Base-by-base conservation (phyloP, 768 basidiomycete genomes). In the Suillus discolor region DNA sequence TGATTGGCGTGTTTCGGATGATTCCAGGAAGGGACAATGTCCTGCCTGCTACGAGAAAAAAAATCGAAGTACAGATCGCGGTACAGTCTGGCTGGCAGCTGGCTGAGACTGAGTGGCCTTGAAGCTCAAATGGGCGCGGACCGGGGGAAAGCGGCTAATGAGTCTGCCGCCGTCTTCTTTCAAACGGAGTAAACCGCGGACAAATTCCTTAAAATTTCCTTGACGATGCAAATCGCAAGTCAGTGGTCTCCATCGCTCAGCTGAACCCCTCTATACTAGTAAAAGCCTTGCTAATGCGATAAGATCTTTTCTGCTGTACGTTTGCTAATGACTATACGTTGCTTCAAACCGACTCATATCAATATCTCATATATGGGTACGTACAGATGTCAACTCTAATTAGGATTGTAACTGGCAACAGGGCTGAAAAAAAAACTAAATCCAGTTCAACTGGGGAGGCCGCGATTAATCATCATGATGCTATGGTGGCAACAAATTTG, bases 101-200 rank as follows among this genome's bases (percentile, higher is more conserved):
- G 18, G 15, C 6, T 49, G 23, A 53, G 13, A 25, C 16, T 41
- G 6, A 39, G 18, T 28, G 36, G 36, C 36, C 36, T 38, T 38
- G 25, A 41, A 59, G 11, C 18, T 42, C 18, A 16, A 2, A 1
- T 53, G 51, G 12, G 16, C 23, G 18, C 16, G 57, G 25, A 60
- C 59, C 59, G 36, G 41, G 41, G 41, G 59, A 60, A 60, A 59
- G 54, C 41, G 59, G 59, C 59, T 18, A 31, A 20, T 6, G 2
- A 5, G 54, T 55, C 20, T 36, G 20, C 6, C 54, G 20, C 6
- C 54, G 11, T 20, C 54, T 55, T 42, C 25, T 39, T 39, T 57
- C 57, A n/a, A 34, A 18, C 36, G 38, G 28, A 54, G 11, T 41
- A 13, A 28, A 42, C 59, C 57, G 57, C 36, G 57, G 34, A 36